Evolutionary conservation across 805 yeast genomes (phyloP), one percentile per base, ranked within the genome.

Genomic region (Metschnikowia cerradonensis): DNA sequence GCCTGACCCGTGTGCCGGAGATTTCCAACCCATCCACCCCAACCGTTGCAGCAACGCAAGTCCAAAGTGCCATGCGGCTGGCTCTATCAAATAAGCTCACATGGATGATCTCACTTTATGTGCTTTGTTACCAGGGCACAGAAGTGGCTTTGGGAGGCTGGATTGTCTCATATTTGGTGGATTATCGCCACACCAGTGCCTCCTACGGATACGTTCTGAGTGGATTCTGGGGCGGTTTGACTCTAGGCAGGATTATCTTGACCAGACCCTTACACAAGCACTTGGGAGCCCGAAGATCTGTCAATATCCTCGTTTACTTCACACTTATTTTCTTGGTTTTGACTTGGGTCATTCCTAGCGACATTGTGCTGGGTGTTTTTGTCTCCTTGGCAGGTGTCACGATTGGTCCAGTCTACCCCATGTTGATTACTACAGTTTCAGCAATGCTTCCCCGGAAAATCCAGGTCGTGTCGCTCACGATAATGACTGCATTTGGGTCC

Each of bases 191-290:
- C 40, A 57, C 60, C 10, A 49, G 33, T 15, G 52, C 49, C n/a
- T 52, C 58, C 1, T 55, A 53, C 26, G 65, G 65, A 1, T 61
- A 62, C 40, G 64, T 60, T 15, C 60, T 59, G 55, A 57, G 60
- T 37, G 65, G 64, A 0, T 61, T 60, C 50, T 62, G 63, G 62
- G 61, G 60, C 1, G 64, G 65, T n/a, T 52, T 62, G n/a, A 62
- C 64, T 2, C 30, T 62, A 5, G 65, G 65, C 3, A 41, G 65
- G 13, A 51, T 60, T 20, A 41, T 49, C 22, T 36, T 60, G 44
- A 62, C 65, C n/a, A 51, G 58, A 7, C 52, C 56, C 6, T 41
- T 57, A 6, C 57, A 60, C 53, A 58, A 49, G 34, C 40, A 11
- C 6, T 22, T 54, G 17, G 65, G 65, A 2, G 61, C 60, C 14